phyloP scores from a whole-genome alignment of 257 asterid species.

The Scutellaria minor region DNA sequence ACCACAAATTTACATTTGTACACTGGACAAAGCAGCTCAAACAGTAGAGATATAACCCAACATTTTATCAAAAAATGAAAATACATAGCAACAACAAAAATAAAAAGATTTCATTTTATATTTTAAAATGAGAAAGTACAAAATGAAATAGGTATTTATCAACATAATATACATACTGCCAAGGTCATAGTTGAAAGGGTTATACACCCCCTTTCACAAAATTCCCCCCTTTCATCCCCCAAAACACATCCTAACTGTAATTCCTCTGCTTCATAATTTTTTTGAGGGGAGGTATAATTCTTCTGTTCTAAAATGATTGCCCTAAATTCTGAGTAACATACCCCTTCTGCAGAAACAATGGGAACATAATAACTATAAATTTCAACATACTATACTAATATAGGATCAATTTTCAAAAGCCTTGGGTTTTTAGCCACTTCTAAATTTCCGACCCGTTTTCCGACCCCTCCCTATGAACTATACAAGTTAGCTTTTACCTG shows the following conservation, averaged over 20 bases:
- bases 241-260: constrained; percentile 13
- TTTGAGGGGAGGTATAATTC: no score
- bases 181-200: neutral
- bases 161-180: constrained; percentile 40
- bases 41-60: no score
- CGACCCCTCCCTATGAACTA: constrained; percentile 57
- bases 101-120: no score
- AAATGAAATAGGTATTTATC: neutral
- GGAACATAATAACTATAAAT: constrained; percentile 30
- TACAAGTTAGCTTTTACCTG: constrained; percentile 70
- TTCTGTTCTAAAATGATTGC: constrained; percentile 12
- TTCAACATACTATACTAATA: constrained; percentile 22
- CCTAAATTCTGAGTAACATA: constrained; percentile 36
- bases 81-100: no score
- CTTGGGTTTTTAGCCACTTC: constrained; percentile 12
- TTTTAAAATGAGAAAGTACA: no score
- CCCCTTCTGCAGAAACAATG: constrained; percentile 31
- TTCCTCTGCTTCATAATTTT: neutral
- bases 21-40: no score
- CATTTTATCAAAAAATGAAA: no score
- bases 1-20: no score
- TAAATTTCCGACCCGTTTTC: constrained; percentile 5
- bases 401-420: constrained; percentile 14
- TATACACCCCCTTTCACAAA: neutral
- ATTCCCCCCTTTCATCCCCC: constrained; percentile 1